Conservation (phyloP, 2,329 filamentous ascomycete species). For the Arachnomyces sp. region DNA sequence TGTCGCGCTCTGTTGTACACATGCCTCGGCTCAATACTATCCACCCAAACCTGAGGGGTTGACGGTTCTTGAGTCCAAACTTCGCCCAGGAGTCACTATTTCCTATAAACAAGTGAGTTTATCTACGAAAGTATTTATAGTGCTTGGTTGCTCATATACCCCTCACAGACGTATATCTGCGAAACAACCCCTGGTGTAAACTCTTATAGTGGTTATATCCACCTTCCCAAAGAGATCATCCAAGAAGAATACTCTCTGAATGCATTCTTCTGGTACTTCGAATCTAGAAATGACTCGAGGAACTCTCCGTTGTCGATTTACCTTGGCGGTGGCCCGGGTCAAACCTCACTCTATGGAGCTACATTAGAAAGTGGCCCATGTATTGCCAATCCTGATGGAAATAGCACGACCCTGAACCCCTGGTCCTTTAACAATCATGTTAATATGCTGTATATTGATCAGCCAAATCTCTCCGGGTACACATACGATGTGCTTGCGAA, state of each 20-base stretch:
- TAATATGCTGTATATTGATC: slow-evolving; percentile 61
- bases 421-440: slow-evolving; percentile 54
- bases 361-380: slow-evolving; percentile 48
- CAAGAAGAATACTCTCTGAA: slow-evolving; percentile 50
- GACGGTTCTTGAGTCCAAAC: too few species aligned
- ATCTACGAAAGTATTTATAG: too few species aligned
- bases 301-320: slow-evolving; percentile 53
- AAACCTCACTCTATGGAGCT: slow-evolving; percentile 49
- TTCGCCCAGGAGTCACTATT: too few species aligned
- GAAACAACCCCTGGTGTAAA: slow-evolving; percentile 49
- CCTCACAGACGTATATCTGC: slow-evolving; percentile 39
- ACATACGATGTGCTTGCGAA: slow-evolving; percentile 32
- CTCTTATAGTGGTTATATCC: slow-evolving; percentile 53
- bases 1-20: too few species aligned
- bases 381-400: slow-evolving; percentile 43
- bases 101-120: too few species aligned
- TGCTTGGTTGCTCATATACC: too few species aligned
- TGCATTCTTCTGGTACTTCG: slow-evolving; percentile 60
- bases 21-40: neutral
- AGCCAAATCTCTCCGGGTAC: slow-evolving; percentile 49
- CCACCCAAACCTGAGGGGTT: too few species aligned
- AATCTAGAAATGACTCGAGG: slow-evolving; percentile 44
- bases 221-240: slow-evolving; percentile 43
- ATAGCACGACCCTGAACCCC: slow-evolving; percentile 46
- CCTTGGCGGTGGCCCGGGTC: slow-evolving; percentile 55